Evolutionary conservation across 148 eudicot genomes (phyloP).

Genomic region (Dysphania ambrosioides): DNA sequence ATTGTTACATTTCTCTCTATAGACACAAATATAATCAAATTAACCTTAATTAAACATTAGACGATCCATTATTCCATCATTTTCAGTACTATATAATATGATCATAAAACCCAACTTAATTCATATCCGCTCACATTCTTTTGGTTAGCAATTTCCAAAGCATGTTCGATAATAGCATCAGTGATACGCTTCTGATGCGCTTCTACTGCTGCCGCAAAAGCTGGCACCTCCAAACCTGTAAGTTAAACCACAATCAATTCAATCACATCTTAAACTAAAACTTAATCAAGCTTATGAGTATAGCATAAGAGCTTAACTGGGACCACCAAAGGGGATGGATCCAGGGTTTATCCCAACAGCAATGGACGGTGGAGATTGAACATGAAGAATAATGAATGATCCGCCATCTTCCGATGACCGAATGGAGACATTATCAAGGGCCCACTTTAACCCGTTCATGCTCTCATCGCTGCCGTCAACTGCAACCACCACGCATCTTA

Average conservation of each 20-base stretch:
- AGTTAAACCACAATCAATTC: too few species aligned
- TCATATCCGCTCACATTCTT: conserved; percentile 68
- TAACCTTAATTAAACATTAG: background rate
- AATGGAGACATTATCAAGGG: conserved; percentile 58
- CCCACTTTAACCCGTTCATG: conserved; percentile 77
- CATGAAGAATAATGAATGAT: conserved; percentile 51
- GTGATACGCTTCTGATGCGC: conserved; percentile 66
- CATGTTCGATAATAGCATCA: conserved; percentile 54
- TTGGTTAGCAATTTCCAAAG: conserved; percentile 52
- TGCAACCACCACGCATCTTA: conserved; percentile 58
- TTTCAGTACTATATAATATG: too few species aligned
- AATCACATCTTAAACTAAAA: too few species aligned
- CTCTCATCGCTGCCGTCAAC: conserved; percentile 91
- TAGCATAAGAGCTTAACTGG: conserved; percentile 44
- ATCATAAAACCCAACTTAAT: too few species aligned
- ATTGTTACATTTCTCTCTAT: too few species aligned
- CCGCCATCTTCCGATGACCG: conserved; percentile 39
- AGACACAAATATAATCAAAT: background rate
- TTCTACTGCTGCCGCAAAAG: conserved; percentile 71
- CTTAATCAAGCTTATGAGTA: background rate
- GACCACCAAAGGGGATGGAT: conserved; percentile 80
- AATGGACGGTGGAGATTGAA: conserved; percentile 79
- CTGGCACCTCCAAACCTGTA: conserved; percentile 71
- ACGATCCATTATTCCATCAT: too few species aligned
- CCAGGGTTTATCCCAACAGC: conserved; percentile 71